phyloP scores from a whole-genome alignment of 108 stramenopile genomes.

The Seminavis robusta region DNA sequence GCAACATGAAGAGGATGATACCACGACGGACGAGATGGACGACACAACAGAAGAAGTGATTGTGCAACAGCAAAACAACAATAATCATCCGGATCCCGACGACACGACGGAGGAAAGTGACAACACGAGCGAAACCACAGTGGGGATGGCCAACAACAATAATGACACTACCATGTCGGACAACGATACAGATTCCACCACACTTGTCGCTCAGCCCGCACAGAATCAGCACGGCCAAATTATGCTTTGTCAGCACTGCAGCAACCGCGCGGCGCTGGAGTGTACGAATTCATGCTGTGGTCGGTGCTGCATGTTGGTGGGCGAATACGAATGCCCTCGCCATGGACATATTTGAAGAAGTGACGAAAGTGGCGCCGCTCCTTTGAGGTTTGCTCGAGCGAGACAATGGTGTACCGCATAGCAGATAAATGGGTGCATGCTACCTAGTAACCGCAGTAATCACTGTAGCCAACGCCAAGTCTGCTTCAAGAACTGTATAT shows the following conservation, averaged over 20 bases:
- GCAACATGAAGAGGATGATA: background rate
- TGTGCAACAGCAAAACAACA: background rate
- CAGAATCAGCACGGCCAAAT: background rate
- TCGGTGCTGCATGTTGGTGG: conserved; percentile 34
- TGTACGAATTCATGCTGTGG: conserved; percentile 37
- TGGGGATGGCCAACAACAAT: background rate
- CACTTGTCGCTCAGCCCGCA: background rate
- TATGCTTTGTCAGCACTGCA: conserved; percentile 12
- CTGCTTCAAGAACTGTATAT: no score
- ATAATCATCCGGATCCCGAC: background rate
- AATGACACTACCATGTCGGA: background rate
- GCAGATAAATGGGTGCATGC: no score
- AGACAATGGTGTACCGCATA: no score
- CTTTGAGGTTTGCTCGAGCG: no score
- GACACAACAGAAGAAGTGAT: conserved; percentile 18
- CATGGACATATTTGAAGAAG: no score
- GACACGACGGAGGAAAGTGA: background rate
- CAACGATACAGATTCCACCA: background rate
- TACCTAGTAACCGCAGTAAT: no score
- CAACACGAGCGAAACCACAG: background rate
- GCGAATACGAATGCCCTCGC: no score
- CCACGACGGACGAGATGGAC: background rate
- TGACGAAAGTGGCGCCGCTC: no score
- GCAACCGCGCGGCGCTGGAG: conserved; percentile 31
- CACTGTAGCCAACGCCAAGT: no score